phyloP scores from a whole-genome alignment of 2,329 filamentous ascomycete species.

The Bipolaris sorokiniana region DNA sequence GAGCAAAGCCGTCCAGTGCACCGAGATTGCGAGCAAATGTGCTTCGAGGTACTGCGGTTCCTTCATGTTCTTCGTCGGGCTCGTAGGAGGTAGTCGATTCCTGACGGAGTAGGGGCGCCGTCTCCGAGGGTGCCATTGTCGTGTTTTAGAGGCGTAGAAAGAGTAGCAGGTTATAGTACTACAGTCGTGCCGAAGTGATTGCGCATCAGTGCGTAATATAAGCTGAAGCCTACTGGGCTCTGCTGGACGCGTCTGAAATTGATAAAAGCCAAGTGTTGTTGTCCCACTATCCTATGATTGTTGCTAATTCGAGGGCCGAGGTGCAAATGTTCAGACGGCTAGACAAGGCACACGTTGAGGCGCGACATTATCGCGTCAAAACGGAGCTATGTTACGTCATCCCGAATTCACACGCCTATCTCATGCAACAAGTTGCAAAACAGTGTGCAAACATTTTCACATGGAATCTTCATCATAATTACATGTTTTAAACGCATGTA shows the following conservation, averaged over 20 bases:
- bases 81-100: conserved; percentile 13
- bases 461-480: background rate
- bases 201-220: background rate
- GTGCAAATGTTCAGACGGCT: background rate
- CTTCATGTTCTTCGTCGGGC: conserved; percentile 22
- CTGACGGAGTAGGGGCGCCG: conserved; percentile 29
- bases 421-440: background rate
- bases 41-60: conserved; percentile 23
- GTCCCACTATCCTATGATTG: background rate
- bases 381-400: conserved; percentile 12
- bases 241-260: background rate
- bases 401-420: background rate
- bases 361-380: conserved; percentile 13
- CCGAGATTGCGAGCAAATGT: conserved; percentile 44
- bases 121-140: conserved; percentile 33
- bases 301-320: background rate
- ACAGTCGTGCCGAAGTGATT: conserved; percentile 1
- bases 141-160: background rate
- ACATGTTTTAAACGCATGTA: background rate
- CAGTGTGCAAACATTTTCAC: background rate
- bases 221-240: background rate
- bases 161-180: background rate
- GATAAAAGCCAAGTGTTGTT: background rate
- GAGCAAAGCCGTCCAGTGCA: conserved; percentile 57
- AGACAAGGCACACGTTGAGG: background rate